Percentiles rank a stretch among this genome's conserved stretches.
Evolutionary conservation across 2,329 filamentous ascomycete genomes (phyloP).

Genomic region (Fusarium sambucinum): DNA sequence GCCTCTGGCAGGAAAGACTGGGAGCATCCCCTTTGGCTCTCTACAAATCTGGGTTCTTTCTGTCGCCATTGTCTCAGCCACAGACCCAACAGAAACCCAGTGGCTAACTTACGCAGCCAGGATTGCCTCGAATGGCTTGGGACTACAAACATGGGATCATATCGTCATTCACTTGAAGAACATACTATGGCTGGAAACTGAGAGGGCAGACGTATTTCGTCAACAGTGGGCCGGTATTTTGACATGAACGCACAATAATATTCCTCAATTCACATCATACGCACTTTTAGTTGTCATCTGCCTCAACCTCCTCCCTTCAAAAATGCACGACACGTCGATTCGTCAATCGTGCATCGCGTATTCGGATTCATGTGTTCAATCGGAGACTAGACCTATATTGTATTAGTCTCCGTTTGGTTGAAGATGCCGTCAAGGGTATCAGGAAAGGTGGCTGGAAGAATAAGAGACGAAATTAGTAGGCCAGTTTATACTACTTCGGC

Average conservation of each 20-base stretch:
- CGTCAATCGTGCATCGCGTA: conserved; percentile 1
- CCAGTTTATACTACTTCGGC: neutral
- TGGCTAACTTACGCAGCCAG: conserved; percentile 50
- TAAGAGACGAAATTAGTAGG: neutral
- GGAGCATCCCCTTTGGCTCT: conserved; percentile 28
- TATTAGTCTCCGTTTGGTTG: conserved; percentile 39
- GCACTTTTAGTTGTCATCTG: neutral
- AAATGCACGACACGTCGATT: conserved; percentile 6
- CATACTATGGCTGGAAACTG: conserved; percentile 39
- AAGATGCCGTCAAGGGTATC: neutral
- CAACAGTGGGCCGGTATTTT: conserved; percentile 35
- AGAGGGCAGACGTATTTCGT: conserved; percentile 23
- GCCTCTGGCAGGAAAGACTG: conserved; percentile 7
- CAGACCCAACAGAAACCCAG: conserved; percentile 43
- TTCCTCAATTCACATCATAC: neutral
- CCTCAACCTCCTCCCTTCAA: neutral
- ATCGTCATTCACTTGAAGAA: conserved; percentile 25
- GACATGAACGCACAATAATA: conserved; percentile 5
- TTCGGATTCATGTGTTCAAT: conserved; percentile 29
- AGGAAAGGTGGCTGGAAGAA: neutral
- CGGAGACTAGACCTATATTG: conserved; percentile 51
- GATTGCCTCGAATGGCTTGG: conserved; percentile 10
- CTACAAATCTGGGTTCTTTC: conserved; percentile 58
- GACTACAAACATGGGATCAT: conserved; percentile 33
- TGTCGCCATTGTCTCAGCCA: conserved; percentile 56